Evolutionary conservation across 306 rosid genomes (phyloP), one percentile per base, ranked within the genome.

Genomic region (Lathyrus aphaca): DNA sequence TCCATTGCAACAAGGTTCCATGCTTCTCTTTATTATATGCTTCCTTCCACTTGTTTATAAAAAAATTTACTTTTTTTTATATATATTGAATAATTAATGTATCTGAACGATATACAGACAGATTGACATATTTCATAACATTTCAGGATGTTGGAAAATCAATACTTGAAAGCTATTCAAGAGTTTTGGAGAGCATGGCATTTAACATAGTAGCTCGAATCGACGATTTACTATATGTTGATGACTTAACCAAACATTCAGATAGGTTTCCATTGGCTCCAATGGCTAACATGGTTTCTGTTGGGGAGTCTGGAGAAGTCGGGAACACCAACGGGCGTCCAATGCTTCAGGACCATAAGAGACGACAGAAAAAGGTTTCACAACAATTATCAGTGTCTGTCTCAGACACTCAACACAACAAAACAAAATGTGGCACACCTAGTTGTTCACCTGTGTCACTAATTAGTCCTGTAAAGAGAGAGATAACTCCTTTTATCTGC

Each of bases 121-220:
- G n/a, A 51, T 64, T 67, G 5, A 66, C 71, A 45, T 56, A 53
- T 32, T 54, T 59, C n/a, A 17, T 70, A 46, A 61, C 46, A 48
- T 19, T 83, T 46, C 96, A 93, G 96, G 98, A 93, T 81, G 82
- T 93, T 68, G 98, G 98, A 16, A 93, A 93, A 80, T 83, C 97
- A 32, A 83, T 93, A 79, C 88, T 93, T 43, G 98, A 93, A 77
- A 85, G 96, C 89, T 92, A 92, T 45, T 92, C 98, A 66, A 88
- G 98, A 62, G 96, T 90, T 14, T 72, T 93, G 81, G 98, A 93
- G 91, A 90, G 98, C 86, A 78, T 90, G 67, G 93, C 96, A 30
- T 93, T 83, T 57, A 93, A 93, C 80, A 81, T 90, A 58, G 86
- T 90, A 43, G 98, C 98, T 77, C 93, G 98, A 10, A 93, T 93